Percentiles rank a stretch among this genome's conserved stretches.
phyloP scores from a whole-genome alignment of 768 basidiomycete species.

The Mycena vulgaris region DNA sequence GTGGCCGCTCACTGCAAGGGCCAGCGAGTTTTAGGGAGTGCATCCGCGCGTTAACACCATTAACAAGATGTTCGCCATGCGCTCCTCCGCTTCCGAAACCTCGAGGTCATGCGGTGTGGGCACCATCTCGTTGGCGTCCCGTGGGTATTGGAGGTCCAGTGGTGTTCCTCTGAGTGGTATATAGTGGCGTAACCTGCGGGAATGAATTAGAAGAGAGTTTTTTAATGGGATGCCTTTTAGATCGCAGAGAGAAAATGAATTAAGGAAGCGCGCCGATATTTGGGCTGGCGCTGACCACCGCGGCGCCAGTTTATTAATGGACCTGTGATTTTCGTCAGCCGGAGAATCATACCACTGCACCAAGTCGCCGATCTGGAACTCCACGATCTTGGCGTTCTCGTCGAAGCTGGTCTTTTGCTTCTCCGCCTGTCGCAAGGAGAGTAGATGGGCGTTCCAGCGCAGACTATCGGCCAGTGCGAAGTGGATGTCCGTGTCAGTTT shows the following conservation, averaged over 20 bases:
- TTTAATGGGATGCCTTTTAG: slow-evolving; percentile 36
- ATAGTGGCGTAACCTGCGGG: slow-evolving; percentile 34
- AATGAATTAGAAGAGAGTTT: slow-evolving; percentile 30
- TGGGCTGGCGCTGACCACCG: slow-evolving; percentile 47
- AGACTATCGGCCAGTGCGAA: slow-evolving; percentile 1
- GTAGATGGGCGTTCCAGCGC: slow-evolving; percentile 39
- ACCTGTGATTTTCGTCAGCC: slow-evolving; percentile 29
- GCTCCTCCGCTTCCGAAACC: no score
- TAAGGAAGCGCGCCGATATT: slow-evolving; percentile 31
- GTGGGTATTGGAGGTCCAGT: slow-evolving; percentile 35
- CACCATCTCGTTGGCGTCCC: no score
- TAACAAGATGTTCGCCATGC: slow-evolving; percentile 29
- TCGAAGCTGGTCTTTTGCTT: slow-evolving; percentile 43
- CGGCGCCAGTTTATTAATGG: slow-evolving; percentile 43
- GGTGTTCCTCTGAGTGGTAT: slow-evolving; percentile 38
- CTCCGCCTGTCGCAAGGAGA: slow-evolving; percentile 31
- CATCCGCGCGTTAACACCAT: background rate
- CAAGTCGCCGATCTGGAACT: slow-evolving; percentile 41
- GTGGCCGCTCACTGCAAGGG: no score
- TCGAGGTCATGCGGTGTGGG: no score
- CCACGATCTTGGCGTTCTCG: slow-evolving; percentile 25
- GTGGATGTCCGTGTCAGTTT: no score
- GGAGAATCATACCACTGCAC: slow-evolving; percentile 41
- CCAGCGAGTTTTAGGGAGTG: slow-evolving; percentile 36
- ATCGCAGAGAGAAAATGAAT: slow-evolving; percentile 42